A percentile compares a stretch with the other conserved stretches of the same genome.
These are phyloP conservation scores for Styphnolobium japonicum DNA, from an alignment of 306 rosid species.

Conservation along the genomic window DNA sequence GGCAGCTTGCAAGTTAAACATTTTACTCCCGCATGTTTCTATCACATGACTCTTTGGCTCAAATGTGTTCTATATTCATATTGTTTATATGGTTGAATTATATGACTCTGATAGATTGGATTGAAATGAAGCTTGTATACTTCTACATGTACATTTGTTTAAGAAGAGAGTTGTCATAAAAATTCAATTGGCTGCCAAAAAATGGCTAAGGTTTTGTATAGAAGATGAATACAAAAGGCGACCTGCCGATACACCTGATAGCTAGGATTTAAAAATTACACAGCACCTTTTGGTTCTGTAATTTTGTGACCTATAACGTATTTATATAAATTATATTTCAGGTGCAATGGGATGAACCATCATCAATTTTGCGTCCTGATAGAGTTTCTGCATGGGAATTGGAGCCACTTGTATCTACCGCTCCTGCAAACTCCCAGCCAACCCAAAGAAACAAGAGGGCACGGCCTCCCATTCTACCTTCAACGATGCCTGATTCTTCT, in stretches of 20 bases:
- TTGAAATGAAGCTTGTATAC: background rate
- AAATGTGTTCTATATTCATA: background rate
- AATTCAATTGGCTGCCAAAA: background rate
- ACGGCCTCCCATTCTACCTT: constrained; percentile 55
- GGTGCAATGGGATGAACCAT: constrained; percentile 89
- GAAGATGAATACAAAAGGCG: background rate
- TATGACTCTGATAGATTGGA: background rate
- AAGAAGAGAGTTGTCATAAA: background rate
- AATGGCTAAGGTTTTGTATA: background rate
- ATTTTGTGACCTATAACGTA: background rate
- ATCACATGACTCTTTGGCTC: background rate
- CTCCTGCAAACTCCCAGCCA: constrained; percentile 54
- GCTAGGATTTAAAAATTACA: background rate
- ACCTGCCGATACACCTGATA: background rate
- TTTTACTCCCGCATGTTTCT: background rate
- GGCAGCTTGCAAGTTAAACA: background rate
- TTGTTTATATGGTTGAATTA: background rate
- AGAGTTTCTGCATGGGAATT: constrained; percentile 80
- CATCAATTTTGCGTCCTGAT: constrained; percentile 69
- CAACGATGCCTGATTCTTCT: constrained; percentile 50
- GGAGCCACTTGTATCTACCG: constrained; percentile 63
- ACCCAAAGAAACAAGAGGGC: constrained; percentile 64
- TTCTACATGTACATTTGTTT: background rate
- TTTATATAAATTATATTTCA: constrained; percentile 37
- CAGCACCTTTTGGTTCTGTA: background rate